Evolutionary conservation across 805 yeast species (phyloP).

Genomic region (Metschnikowia sp.): DNA sequence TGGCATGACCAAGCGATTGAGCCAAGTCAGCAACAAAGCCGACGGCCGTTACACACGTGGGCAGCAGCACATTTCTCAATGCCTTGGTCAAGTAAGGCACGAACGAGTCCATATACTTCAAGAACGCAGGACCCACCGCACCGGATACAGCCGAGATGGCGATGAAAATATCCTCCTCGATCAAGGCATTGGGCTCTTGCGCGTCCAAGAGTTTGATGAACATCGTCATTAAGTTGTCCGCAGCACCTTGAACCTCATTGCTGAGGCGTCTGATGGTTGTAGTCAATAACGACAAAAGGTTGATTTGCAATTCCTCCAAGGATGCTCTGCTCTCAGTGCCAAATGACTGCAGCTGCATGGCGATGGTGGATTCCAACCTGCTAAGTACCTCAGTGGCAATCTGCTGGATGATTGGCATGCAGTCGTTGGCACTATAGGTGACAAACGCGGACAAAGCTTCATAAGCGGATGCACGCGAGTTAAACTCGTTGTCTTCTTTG

Average conservation of each 20-base stretch:
- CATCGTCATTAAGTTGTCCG: constrained; percentile 83
- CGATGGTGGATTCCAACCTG: constrained; percentile 69
- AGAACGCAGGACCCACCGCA: constrained; percentile 68
- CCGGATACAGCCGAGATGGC: constrained; percentile 88
- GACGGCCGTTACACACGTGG: constrained; percentile 84
- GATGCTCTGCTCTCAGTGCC: constrained; percentile 69
- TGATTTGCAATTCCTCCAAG: constrained; percentile 86
- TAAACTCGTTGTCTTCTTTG: constrained; percentile 76
- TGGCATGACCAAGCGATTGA: constrained; percentile 74
- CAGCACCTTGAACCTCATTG: constrained; percentile 56
- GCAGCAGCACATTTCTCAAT: constrained; percentile 75
- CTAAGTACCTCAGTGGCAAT: constrained; percentile 72
- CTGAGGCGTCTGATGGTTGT: constrained; percentile 82
- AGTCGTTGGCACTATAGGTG: constrained; percentile 66
- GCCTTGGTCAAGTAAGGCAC: constrained; percentile 81
- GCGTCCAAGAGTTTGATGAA: constrained; percentile 64
- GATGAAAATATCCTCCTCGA: constrained; percentile 92
- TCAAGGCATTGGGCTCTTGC: constrained; percentile 65
- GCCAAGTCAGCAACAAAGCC: constrained; percentile 94
- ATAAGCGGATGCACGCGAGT: constrained; percentile 93
- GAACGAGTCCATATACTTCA: constrained; percentile 74
- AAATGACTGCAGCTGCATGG: constrained; percentile 51
- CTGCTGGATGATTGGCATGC: constrained; percentile 62
- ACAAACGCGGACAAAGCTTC: constrained; percentile 88
- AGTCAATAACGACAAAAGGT: constrained; percentile 72